Evolutionary conservation across 2,329 filamentous ascomycete genomes (phyloP).

Genomic region (Phoma sp.): DNA sequence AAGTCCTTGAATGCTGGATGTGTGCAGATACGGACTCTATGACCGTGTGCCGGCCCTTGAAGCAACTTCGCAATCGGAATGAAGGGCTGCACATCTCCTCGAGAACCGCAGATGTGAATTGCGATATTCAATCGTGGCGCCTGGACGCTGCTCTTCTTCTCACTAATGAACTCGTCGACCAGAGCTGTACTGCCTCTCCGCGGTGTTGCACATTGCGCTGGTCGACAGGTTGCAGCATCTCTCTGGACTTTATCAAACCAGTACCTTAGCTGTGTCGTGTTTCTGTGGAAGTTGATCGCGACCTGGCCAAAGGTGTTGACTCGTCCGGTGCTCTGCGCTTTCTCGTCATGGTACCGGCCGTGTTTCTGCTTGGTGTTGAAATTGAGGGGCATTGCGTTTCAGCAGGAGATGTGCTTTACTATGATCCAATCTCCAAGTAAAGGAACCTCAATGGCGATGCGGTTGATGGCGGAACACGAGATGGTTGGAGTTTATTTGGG

Average conservation of each 20-base stretch:
- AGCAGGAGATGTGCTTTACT: not conserved
- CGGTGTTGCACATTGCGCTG: slow-evolving; percentile 4
- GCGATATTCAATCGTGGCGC: slow-evolving; percentile 56
- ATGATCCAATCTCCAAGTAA: not conserved
- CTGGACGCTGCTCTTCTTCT: slow-evolving; percentile 2
- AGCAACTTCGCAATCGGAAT: slow-evolving; percentile 63
- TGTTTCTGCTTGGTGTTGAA: slow-evolving; percentile 11
- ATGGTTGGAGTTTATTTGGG: slow-evolving; percentile 3
- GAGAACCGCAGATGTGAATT: slow-evolving; percentile 61
- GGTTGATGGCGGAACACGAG: not conserved
- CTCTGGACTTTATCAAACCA: slow-evolving; percentile 26
- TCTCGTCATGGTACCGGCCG: slow-evolving; percentile 16
- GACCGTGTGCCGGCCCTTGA: slow-evolving; percentile 27
- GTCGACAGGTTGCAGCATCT: slow-evolving; percentile 5
- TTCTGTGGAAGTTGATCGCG: slow-evolving; percentile 25
- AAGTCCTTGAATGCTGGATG: slow-evolving; percentile 32
- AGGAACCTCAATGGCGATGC: not conserved
- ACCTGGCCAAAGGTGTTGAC: slow-evolving; percentile 27
- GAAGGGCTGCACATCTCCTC: slow-evolving; percentile 66
- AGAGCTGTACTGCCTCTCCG: slow-evolving; percentile 10
- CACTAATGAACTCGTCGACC: slow-evolving; percentile 6
- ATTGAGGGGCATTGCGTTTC: slow-evolving; percentile 15
- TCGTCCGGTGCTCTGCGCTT: slow-evolving; percentile 17
- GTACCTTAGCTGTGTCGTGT: slow-evolving; percentile 21
- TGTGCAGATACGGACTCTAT: slow-evolving; percentile 40